phyloP scores from a whole-genome alignment of 371 early-diverging fungal species.

The Syncephalastrum racemosum region DNA sequence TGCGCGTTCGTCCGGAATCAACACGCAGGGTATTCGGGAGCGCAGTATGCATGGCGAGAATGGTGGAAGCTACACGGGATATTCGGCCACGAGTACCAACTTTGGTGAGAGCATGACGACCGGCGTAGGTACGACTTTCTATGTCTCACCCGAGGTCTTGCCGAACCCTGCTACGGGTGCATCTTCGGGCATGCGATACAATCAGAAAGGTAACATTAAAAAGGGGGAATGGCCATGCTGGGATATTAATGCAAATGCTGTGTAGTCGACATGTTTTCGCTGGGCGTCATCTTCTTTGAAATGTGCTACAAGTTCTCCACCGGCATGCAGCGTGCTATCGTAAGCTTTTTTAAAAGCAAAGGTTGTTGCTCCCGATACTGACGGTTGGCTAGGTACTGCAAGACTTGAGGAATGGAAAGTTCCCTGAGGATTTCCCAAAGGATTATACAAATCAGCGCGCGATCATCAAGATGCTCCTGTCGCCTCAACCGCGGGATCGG shows the following conservation, averaged over 20 bases:
- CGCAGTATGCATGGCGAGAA: slow-evolving; percentile 9
- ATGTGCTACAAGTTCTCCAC: slow-evolving; percentile 72
- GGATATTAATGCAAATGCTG: neutral
- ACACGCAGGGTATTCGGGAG: neutral
- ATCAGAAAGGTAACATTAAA: slow-evolving; percentile 41
- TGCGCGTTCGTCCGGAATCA: slow-evolving; percentile 10
- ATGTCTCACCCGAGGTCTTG: slow-evolving; percentile 88
- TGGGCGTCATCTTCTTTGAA: slow-evolving; percentile 70
- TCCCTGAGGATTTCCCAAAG: slow-evolving; percentile 77
- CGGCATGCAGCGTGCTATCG: slow-evolving; percentile 72
- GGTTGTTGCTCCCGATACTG: neutral
- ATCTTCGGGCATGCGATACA: slow-evolving; percentile 52
- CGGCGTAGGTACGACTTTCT: slow-evolving; percentile 92
- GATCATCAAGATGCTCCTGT: slow-evolving; percentile 74
- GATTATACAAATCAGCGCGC: slow-evolving; percentile 63
- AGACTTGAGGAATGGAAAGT: slow-evolving; percentile 64
- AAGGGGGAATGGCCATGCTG: neutral
- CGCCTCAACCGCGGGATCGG: slow-evolving; percentile 79
- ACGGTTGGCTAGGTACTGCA: slow-evolving; percentile 32
- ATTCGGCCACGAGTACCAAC: slow-evolving; percentile 45
- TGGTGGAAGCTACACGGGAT: slow-evolving; percentile 38
- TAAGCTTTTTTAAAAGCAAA: slow-evolving; percentile 10
- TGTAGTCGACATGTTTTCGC: slow-evolving; percentile 50
- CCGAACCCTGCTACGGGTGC: slow-evolving; percentile 44
- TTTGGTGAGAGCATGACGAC: slow-evolving; percentile 65